Evolutionary conservation across 306 rosid genomes (phyloP).

Genomic region (Quercus wislizeni): DNA sequence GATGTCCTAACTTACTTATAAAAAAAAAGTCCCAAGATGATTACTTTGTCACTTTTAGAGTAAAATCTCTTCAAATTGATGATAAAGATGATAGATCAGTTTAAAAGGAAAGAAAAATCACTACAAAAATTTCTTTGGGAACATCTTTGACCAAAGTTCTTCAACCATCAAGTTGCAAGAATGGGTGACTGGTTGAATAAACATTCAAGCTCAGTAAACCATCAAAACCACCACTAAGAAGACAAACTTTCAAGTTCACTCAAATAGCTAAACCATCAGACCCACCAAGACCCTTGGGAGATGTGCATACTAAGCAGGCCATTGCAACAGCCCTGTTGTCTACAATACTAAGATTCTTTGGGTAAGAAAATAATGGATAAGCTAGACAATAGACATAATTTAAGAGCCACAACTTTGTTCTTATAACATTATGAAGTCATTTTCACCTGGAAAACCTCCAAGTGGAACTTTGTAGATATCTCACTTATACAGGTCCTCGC

Average conservation of each 20-base stretch:
- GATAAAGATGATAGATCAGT: not conserved
- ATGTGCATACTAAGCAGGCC: not conserved
- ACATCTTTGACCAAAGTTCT: not conserved
- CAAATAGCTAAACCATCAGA: not conserved
- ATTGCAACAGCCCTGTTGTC: not conserved
- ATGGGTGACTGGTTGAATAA: not conserved
- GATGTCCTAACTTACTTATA: not conserved
- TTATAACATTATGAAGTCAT: not conserved
- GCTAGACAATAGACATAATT: not conserved
- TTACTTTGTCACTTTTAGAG: not conserved
- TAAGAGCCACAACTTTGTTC: not conserved
- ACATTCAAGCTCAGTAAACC: not conserved
- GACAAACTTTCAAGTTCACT: not conserved
- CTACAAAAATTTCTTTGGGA: not conserved
- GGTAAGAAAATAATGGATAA: not conserved
- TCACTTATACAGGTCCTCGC: slow-evolving; percentile 44
- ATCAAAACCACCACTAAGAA: not conserved
- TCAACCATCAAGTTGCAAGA: not conserved
- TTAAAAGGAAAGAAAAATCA: not conserved
- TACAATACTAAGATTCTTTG: not conserved
- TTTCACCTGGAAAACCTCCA: slow-evolving; percentile 83
- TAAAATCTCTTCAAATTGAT: not conserved
- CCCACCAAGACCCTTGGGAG: not conserved
- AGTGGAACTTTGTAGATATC: slow-evolving; percentile 45
- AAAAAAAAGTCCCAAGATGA: too few species aligned